Conservation (phyloP, 2,329 filamentous ascomycete species). For the Talaromyces marneffei region DNA sequence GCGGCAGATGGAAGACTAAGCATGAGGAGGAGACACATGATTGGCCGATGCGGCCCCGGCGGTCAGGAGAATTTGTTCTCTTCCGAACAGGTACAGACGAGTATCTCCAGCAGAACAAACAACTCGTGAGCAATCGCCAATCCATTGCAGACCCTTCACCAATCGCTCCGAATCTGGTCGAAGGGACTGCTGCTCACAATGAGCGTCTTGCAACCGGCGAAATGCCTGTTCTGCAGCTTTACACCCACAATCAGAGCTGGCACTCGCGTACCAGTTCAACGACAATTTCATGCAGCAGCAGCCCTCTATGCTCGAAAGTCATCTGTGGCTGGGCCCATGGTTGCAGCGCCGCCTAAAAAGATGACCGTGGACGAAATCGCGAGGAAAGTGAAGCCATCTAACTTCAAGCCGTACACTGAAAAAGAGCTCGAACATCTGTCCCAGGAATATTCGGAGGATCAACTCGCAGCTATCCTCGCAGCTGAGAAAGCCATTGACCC, state of each 20-base stretch:
- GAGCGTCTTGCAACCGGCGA: constrained; percentile 45
- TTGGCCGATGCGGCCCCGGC: constrained; percentile 9
- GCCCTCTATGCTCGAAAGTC: constrained; percentile 36
- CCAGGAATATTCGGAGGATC: constrained; percentile 69
- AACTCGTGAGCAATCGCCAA: neutral
- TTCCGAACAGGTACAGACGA: constrained; percentile 5
- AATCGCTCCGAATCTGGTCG: constrained; percentile 5
- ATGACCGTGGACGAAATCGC: neutral
- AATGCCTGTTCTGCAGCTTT: constrained; percentile 48
- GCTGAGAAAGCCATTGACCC: constrained; percentile 71
- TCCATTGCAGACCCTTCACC: neutral
- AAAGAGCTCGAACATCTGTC: constrained; percentile 59
- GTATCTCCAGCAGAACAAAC: constrained; percentile 5
- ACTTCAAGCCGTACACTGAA: constrained; percentile 56
- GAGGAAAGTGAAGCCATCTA: constrained; percentile 26
- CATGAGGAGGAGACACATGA: constrained; percentile 3
- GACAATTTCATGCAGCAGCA: constrained; percentile 45
- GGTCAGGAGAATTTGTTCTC: constrained; percentile 25
- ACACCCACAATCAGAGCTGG: constrained; percentile 35
- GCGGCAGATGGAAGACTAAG: constrained; percentile 7
- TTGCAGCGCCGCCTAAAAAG: too few relatives aligned
- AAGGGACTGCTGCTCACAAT: constrained; percentile 34
- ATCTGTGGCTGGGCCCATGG: constrained; percentile 24
- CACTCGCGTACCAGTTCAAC: constrained; percentile 38
- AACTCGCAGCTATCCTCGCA: constrained; percentile 74